These are phyloP conservation scores for Lactuca sativa DNA, from an alignment of 129 eudicot species.

Conservation along the genomic window DNA sequence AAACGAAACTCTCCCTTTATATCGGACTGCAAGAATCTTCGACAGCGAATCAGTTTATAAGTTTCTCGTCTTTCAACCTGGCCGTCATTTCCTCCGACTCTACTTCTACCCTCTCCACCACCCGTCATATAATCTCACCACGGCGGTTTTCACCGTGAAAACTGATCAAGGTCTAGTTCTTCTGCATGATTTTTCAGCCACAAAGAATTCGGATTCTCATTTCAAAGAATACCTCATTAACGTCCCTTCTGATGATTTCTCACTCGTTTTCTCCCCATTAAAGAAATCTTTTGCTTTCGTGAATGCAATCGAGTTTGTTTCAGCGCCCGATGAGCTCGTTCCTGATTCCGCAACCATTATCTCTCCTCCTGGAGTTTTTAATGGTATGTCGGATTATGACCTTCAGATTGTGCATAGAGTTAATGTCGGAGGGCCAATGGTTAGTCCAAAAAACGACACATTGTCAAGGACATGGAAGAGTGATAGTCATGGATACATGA, in stretches of 20 bases:
- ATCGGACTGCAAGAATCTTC: constrained; percentile 74
- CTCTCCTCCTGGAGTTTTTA: constrained; percentile 51
- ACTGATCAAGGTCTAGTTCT: constrained; percentile 53
- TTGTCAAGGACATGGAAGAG: constrained; percentile 77
- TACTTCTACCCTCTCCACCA: constrained; percentile 73
- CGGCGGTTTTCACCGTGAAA: constrained; percentile 67
- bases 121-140: constrained; percentile 56
- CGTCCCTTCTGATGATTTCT: constrained; percentile 52
- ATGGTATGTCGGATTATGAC: constrained; percentile 48
- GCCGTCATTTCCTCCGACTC: constrained; percentile 73
- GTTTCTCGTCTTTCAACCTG: constrained; percentile 65
- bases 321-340: constrained; percentile 72
- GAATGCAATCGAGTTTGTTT: constrained; percentile 83
- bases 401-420: constrained; percentile 66
- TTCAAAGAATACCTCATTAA: constrained; percentile 83
- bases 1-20: constrained; percentile 44
- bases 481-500: constrained; percentile 47
- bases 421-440: constrained; percentile 75
- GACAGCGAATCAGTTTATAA: constrained; percentile 58
- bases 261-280: constrained; percentile 74
- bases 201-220: constrained; percentile 26
- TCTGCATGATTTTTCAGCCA: constrained; percentile 70
- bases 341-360: constrained; percentile 65
- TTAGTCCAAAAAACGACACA: constrained; percentile 73
- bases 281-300: constrained; percentile 73